phyloP scores from a whole-genome alignment of 768 basidiomycete species.

The Podaxis pistillaris region DNA sequence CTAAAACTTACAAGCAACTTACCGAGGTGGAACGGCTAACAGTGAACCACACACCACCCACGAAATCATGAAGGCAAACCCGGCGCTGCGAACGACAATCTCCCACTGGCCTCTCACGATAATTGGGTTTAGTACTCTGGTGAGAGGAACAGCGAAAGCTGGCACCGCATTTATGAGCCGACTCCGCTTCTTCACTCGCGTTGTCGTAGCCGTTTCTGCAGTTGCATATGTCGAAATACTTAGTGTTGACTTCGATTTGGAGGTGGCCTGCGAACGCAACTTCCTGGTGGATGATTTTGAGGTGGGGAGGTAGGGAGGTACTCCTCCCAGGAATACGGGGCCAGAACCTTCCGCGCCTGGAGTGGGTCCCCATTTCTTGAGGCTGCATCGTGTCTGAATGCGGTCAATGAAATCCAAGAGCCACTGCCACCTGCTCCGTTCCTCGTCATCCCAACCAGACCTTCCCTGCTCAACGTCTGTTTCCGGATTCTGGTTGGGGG shows the following conservation, averaged over 20 bases:
- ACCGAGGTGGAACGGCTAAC: slow-evolving; percentile 38
- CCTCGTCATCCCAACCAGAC: slow-evolving; percentile 2
- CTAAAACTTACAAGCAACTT: slow-evolving; percentile 15
- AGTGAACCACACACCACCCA: slow-evolving; percentile 40
- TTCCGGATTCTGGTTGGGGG: not conserved
- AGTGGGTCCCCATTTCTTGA: slow-evolving; percentile 33
- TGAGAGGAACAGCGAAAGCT: slow-evolving; percentile 69
- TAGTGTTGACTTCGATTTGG: slow-evolving; percentile 16
- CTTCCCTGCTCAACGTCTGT: not conserved
- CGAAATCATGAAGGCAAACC: slow-evolving; percentile 44
- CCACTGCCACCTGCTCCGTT: slow-evolving; percentile 9
- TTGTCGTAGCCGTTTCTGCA: slow-evolving; percentile 19
- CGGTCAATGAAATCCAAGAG: slow-evolving; percentile 33
- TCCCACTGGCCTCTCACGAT: slow-evolving; percentile 85
- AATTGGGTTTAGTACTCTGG: slow-evolving; percentile 64
- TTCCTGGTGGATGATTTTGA: slow-evolving; percentile 13
- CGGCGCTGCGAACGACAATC: slow-evolving; percentile 63
- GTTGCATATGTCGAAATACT: slow-evolving; percentile 5
- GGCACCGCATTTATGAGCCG: slow-evolving; percentile 56
- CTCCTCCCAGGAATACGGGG: slow-evolving; percentile 5
- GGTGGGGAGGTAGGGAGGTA: slow-evolving; percentile 5
- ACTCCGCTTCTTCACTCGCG: slow-evolving; percentile 37
- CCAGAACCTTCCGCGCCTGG: not conserved
- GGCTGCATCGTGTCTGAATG: slow-evolving; percentile 42
- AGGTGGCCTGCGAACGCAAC: slow-evolving; percentile 3